phyloP scores from a whole-genome alignment of 306 rosid genomes.

The Acacia crassicarpa region DNA sequence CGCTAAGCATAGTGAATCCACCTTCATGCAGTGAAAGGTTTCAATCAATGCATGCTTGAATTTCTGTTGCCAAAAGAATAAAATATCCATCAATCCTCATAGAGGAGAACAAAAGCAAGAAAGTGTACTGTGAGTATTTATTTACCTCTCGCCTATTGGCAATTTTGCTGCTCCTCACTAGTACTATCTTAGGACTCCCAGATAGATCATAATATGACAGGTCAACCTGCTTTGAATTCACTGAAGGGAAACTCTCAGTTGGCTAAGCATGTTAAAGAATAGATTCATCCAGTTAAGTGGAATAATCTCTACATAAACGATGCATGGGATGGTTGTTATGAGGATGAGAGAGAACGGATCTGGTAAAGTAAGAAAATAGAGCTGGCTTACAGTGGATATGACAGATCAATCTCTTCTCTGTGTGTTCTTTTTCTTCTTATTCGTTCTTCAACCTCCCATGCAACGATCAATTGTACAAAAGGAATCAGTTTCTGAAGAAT shows the following conservation, averaged over 20 bases:
- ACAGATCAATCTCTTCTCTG: no score
- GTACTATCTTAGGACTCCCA: conserved; percentile 79
- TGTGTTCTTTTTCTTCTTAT: no score
- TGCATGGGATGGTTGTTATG: not conserved
- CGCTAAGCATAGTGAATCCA: conserved; percentile 25
- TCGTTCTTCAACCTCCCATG: no score
- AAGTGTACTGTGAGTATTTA: conserved; percentile 13
- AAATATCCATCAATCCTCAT: conserved; percentile 3
- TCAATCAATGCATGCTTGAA: conserved; percentile 70
- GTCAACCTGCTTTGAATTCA: conserved; percentile 65
- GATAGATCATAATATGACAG: conserved; percentile 73
- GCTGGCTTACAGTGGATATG: not conserved
- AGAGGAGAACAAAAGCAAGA: conserved; percentile 3
- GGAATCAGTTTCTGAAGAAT: no score
- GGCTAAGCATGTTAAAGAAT: not conserved
- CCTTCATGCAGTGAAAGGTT: conserved; percentile 71
- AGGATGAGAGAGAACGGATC: not conserved
- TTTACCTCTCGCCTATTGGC: conserved; percentile 73
- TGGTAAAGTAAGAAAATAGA: not conserved
- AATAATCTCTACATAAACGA: not conserved
- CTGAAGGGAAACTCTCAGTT: conserved; percentile 1
- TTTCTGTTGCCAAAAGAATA: conserved; percentile 48
- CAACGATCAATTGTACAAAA: no score
- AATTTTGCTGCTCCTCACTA: conserved; percentile 60
- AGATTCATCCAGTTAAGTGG: not conserved